These are phyloP conservation scores for Pseudocercospora fijiensis DNA, from an alignment of 2,329 filamentous ascomycete species.

Conservation along the genomic window DNA sequence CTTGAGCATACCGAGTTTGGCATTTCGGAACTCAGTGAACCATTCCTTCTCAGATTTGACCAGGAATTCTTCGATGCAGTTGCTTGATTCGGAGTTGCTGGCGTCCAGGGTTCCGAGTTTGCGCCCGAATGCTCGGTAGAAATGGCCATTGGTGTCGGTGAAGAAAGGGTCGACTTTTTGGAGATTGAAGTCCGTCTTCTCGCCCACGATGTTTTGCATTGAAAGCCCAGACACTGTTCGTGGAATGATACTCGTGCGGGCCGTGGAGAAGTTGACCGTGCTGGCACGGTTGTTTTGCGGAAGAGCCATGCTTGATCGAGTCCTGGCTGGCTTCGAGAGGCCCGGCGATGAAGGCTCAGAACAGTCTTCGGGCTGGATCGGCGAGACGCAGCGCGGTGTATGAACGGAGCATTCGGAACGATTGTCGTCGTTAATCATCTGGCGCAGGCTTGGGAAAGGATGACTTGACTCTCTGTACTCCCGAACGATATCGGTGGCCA, in stretches of 20 bases:
- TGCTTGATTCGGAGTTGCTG: slow-evolving; percentile 54
- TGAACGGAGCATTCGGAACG: slow-evolving; percentile 10
- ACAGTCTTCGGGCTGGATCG: neutral
- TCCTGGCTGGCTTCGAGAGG: neutral
- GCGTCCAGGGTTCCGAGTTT: slow-evolving; percentile 56
- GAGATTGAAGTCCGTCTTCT: slow-evolving; percentile 46
- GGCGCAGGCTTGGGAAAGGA: slow-evolving; percentile 8
- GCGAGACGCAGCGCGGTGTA: slow-evolving; percentile 4
- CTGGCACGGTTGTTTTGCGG: neutral
- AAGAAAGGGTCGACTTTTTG: slow-evolving; percentile 51
- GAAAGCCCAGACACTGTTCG: slow-evolving; percentile 42
- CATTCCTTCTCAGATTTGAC: slow-evolving; percentile 64
- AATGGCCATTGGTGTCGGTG: slow-evolving; percentile 61
- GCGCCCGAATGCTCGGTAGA: slow-evolving; percentile 56
- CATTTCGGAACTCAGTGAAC: slow-evolving; percentile 58
- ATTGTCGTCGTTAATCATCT: slow-evolving; percentile 4
- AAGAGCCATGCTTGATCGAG: slow-evolving; percentile 2
- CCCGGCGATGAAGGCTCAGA: neutral
- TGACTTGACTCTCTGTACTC: neutral
- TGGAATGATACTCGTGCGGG: slow-evolving; percentile 3
- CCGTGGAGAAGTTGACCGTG: neutral
- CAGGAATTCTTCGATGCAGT: slow-evolving; percentile 63
- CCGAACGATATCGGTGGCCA: slow-evolving; percentile 13
- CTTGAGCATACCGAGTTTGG: slow-evolving; percentile 54
- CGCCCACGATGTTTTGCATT: slow-evolving; percentile 57